Evolutionary conservation across 441 rosid species (phyloP), one percentile per base, ranked within the genome.

Genomic region (Bruguiera hainesii): DNA sequence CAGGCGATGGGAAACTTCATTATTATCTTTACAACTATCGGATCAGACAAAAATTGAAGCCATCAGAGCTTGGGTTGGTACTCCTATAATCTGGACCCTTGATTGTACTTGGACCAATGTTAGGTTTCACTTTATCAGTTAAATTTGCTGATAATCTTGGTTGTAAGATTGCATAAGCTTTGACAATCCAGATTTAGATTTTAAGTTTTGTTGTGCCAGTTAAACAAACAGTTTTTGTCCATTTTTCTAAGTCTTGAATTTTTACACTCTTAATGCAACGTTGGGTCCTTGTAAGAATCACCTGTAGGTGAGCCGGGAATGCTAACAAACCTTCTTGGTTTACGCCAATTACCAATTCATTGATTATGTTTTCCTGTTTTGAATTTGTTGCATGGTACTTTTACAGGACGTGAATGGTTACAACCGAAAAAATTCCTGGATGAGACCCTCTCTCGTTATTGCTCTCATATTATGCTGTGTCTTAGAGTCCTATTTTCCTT

Each of bases 1-100:
- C 92, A 1, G 91, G 96, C 60, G 93, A 84, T 75, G 96, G 97
- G 52, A 85, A 91, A 71, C 96, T 89, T 59, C 96, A 86, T 69
- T 89, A 91, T 71, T 89, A 91, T 69, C 89, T 89, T 39, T 89
- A 87, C 46, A 89, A 91, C 56, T 87, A 87, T 64, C 87, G 93
- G 58, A 30, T 85, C 39, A 76, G 64, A 73, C 80, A 77, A 37
- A 73, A 89, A 3, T 70, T 91, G 87, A 86, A 77, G 77, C 67
- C 91, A 33, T 71, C 93, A 1, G 91, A 91, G 74, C 96, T 91
- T 56, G 96, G 97, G 56, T 85, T 89, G 64, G 89, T 89, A 58
- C 91, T 89, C 61, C 71, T 91, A 72, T 91, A 85, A 75, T 51
- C n/a, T 3, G 37, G 28, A 35, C 4, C 6, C 46, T 33, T 33